phyloP scores from a whole-genome alignment of 2,329 filamentous ascomycete species.

The Alternaria angustiovoidea region DNA sequence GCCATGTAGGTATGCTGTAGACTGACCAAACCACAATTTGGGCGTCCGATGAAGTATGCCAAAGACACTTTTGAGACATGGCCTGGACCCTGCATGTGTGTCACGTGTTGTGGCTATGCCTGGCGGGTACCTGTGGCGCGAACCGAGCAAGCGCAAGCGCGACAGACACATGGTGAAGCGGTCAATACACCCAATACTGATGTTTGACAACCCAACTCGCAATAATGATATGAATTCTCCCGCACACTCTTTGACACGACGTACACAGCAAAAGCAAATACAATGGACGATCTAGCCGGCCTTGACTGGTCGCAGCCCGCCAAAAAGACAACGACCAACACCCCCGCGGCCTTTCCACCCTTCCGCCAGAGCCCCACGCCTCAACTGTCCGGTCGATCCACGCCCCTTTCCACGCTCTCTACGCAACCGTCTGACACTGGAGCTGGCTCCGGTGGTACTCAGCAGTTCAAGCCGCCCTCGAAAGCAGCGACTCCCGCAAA shows the following conservation, averaged over 20 bases:
- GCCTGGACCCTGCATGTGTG: constrained; percentile 14
- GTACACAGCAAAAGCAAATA: constrained; percentile 39
- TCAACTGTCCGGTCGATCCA: constrained; percentile 52
- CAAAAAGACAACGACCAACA: constrained; percentile 39
- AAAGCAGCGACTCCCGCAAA: constrained; percentile 62
- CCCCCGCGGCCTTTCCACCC: constrained; percentile 43
- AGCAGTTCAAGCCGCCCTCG: constrained; percentile 56
- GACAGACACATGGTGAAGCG: constrained; percentile 11
- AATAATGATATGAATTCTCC: constrained; percentile 35
- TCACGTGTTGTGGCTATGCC: constrained; percentile 21
- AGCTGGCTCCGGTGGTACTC: constrained; percentile 41
- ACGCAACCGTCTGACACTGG: constrained; percentile 52
- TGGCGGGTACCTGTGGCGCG: constrained; percentile 15
- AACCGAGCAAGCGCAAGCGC: constrained; percentile 20
- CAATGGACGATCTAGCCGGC: constrained; percentile 60
- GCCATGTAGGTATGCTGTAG: neutral
- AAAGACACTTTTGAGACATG: neutral
- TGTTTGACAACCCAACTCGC: constrained; percentile 6
- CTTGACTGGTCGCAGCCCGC: constrained; percentile 56
- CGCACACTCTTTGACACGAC: constrained; percentile 12
- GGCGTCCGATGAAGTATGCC: neutral
- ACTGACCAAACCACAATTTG: neutral
- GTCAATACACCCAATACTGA: constrained; percentile 6
- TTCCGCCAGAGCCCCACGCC: constrained; percentile 50
- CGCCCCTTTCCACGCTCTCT: constrained; percentile 48